Base-by-base conservation (phyloP, 768 basidiomycete genomes). In the Boletus vermiculosoides region DNA sequence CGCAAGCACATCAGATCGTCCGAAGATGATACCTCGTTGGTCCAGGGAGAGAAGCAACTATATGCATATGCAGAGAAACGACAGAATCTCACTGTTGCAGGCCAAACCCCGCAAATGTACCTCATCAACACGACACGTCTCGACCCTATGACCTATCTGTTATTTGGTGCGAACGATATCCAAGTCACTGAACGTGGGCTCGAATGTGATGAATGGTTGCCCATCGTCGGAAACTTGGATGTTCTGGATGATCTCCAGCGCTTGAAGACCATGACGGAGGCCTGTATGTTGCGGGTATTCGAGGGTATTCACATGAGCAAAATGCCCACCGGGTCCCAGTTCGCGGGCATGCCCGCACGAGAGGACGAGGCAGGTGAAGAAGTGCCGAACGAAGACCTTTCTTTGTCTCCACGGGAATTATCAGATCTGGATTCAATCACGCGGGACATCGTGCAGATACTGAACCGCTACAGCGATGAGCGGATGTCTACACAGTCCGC, bases 201-300 rank as follows among this genome's bases (percentile, higher is more conserved):
- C 49, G 86, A 88, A 65, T 94, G 92, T 66, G 95, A 98, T 66
- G 85, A 83, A 44, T 98, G 95, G 94, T 74, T 98, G 12, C 92
- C 94, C 22, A 80, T 95, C 45, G 79, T 87, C 37, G 90, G 90
- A 40, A 83, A 87, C 59, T 63, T 87, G 49, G 80, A 87, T 63
- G 82, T 84, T 2, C 73, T 97, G 64, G 92, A 95, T 66, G 86
- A 93, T 60, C 76, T 96, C n/a, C 87, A 88, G 69, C 80, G 83
- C 13, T 75, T 98, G 66, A 94, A 94, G 73, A 77, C 74, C 20
- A 74, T 88, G 63, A 83, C 95, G 78, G 92, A 96, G 63, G 77
- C 77, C 3, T 92, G 88, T 65, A 86, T 97, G 85, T 75, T 94
- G 47, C 85, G 95, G 41, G 91, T 97, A 7, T 98, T 92, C 63